Conservation (phyloP, 352 stramenopile genomes). For the Pythium dissimile region DNA sequence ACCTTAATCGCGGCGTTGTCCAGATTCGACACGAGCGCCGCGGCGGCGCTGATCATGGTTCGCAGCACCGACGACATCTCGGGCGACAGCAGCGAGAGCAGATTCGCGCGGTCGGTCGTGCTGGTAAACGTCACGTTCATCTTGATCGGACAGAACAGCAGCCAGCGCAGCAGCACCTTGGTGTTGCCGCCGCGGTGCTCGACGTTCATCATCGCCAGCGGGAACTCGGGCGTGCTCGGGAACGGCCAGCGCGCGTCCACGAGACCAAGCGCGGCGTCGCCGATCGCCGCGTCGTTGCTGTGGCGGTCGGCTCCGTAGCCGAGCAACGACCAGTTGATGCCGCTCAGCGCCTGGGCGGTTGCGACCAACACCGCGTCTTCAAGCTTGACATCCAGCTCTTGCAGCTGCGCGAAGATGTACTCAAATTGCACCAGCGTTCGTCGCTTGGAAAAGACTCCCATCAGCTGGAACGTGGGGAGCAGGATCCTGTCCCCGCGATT, state of each 20-base stretch:
- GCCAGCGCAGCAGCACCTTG: constrained; percentile 76
- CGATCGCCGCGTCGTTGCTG: constrained; percentile 22
- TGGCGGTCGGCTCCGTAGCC: constrained; percentile 27
- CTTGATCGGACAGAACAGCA: constrained; percentile 83
- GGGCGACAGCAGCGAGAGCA: constrained; percentile 75
- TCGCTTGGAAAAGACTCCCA: constrained; percentile 68
- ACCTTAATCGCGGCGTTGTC: constrained; percentile 86
- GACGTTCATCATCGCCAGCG: constrained; percentile 21
- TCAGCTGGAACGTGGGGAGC: constrained; percentile 76
- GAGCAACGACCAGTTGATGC: constrained; percentile 55
- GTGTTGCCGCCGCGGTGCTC: constrained; percentile 43
- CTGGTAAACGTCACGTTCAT: constrained; percentile 87
- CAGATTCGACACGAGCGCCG: constrained; percentile 79
- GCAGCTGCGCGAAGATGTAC: constrained; percentile 84
- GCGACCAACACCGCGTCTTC: constrained; percentile 78
- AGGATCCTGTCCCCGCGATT: constrained; percentile 31
- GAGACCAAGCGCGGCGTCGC: constrained; percentile 24
- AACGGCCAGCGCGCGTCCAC: constrained; percentile 24
- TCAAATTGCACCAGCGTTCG: constrained; percentile 74
- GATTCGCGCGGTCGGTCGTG: constrained; percentile 75
- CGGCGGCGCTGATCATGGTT: constrained; percentile 75
- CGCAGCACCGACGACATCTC: constrained; percentile 79
- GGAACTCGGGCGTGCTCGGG: constrained; percentile 19
- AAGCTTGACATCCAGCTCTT: constrained; percentile 85
- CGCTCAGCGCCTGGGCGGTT: constrained; percentile 70